Base-by-base conservation (phyloP, 192 early-diverging fungal genomes). In the Mortierella alpina region DNA sequence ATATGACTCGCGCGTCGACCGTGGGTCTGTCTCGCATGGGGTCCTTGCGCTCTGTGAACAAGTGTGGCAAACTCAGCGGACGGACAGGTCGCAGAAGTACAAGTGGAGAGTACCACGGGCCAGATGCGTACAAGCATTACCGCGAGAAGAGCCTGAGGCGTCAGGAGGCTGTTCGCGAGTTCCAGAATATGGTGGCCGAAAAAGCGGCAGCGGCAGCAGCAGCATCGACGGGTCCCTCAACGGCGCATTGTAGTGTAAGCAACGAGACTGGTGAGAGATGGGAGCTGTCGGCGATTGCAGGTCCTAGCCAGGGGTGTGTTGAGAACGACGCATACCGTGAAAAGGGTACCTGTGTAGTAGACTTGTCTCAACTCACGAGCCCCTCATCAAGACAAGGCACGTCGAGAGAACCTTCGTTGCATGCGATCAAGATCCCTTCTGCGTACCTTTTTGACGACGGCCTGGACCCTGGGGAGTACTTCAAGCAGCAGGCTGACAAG, bases 91-190 rank as follows among this genome's bases (percentile, higher is more conserved):
- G 50, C 7, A 2, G 4, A 15, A 44, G 45, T 54, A n/a, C 40
- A 4, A 54, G 42, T 12, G 54, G 44, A 17, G 45, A 45, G 22
- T 63, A 63, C 39, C 22, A 47, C 11, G 61, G 61, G 10, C 61
- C 61, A 20, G 40, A 63, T 17, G n/a, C 46, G 4, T 63, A 63
- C 22, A 47, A 17, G 7, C 23, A 49, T 8, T 63, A 63, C 47
- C 61, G 61, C 2, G 61, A 63, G 14, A 63, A 63, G 47, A 63
- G 46, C 5, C 10, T 63, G 47, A 63, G 39, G 17, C 61, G 61
- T 10, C 61, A 63, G 20, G 10, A 42, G 39, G 47, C 61, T 5
- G 22, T 63, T 63, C 61, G 61, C 5, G 61, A 63, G 15, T 63
- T 63, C 23, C 61, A 63, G 20, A 22, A 63, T 6, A 20, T 47